Evolutionary conservation across 2,329 filamentous ascomycete species (phyloP).

Genomic region (Xylaria sp.): DNA sequence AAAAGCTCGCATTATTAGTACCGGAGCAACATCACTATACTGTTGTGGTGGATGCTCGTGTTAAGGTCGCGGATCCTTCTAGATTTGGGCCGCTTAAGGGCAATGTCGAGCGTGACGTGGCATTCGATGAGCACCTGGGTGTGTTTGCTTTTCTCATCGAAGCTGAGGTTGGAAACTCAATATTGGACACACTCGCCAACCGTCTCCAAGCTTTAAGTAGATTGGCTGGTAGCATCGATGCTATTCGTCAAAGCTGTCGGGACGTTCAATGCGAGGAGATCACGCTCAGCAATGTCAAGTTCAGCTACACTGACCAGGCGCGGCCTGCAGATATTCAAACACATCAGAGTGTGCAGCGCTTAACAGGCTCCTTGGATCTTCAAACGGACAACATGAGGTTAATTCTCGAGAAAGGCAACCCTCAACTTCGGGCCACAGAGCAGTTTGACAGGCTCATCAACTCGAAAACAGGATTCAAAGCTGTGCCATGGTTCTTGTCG

Average conservation of each 20-base stretch:
- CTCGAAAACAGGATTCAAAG: slow-evolving; percentile 53
- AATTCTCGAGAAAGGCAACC: slow-evolving; percentile 65
- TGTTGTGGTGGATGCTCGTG: slow-evolving; percentile 58
- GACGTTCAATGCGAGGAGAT: slow-evolving; percentile 64
- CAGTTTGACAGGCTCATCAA: slow-evolving; percentile 59
- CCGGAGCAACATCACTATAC: slow-evolving; percentile 40
- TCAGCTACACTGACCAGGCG: slow-evolving; percentile 64
- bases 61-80: slow-evolving; percentile 57
- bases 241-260: slow-evolving; percentile 62
- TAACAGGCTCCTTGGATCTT: slow-evolving; percentile 65
- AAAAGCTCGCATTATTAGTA: slow-evolving; percentile 4
- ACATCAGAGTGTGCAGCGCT: slow-evolving; percentile 40
- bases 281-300: slow-evolving; percentile 67
- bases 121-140: slow-evolving; percentile 63
- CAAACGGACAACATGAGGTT: slow-evolving; percentile 60
- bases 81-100: slow-evolving; percentile 62
- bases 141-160: slow-evolving; percentile 67
- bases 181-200: slow-evolving; percentile 63
- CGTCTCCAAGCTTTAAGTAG: slow-evolving; percentile 71
- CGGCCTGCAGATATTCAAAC: slow-evolving; percentile 29
- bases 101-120: slow-evolving; percentile 65
- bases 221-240: slow-evolving; percentile 71
- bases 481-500: slow-evolving; percentile 60
- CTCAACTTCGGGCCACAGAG: slow-evolving; percentile 68
- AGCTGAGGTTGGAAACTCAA: slow-evolving; percentile 61